phyloP scores from a whole-genome alignment of 306 rosid genomes.

The Alnus glutinosa region DNA sequence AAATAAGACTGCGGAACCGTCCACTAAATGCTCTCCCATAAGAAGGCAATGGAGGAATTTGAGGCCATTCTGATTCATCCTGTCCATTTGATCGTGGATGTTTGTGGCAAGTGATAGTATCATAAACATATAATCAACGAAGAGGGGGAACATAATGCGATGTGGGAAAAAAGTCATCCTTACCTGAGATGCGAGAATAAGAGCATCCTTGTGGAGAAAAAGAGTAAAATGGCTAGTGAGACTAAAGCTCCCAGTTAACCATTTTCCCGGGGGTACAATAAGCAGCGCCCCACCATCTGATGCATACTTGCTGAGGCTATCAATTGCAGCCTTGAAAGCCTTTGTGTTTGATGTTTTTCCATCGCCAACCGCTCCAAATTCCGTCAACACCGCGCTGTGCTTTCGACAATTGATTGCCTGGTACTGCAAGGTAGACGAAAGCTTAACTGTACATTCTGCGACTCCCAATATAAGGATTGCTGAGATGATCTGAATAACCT shows the following conservation, averaged over 20 bases:
- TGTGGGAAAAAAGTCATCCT: not conserved
- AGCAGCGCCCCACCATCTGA: conserved; percentile 76
- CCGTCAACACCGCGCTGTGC: conserved; percentile 59
- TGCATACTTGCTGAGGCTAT: conserved; percentile 45
- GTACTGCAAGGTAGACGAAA: conserved; percentile 24
- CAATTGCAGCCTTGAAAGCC: conserved; percentile 67
- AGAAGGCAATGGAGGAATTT: conserved; percentile 46
- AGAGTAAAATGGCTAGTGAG: conserved; percentile 89
- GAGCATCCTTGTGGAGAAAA: conserved; percentile 76
- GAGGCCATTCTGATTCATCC: conserved; percentile 72
- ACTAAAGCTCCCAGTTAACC: conserved; percentile 92
- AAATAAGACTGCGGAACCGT: conserved; percentile 64
- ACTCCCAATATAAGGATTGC: conserved; percentile 21
- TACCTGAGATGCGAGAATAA: conserved; percentile 77
- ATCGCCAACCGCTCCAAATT: conserved; percentile 89
- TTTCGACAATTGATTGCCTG: conserved; percentile 56
- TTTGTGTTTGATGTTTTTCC: conserved; percentile 68
- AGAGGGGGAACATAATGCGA: no score
- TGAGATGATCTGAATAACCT: conserved; percentile 23
- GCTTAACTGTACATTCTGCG: conserved; percentile 32
- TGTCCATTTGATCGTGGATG: conserved; percentile 22
- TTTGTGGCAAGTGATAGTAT: not conserved
- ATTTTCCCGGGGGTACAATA: conserved; percentile 79
- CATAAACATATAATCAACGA: not conserved
- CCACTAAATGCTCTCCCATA: conserved; percentile 63